A percentile compares a stretch with the other conserved stretches of the same genome.
These are phyloP conservation scores for Calendula officinalis DNA, from an alignment of 129 eudicot species.

Conservation along the genomic window DNA sequence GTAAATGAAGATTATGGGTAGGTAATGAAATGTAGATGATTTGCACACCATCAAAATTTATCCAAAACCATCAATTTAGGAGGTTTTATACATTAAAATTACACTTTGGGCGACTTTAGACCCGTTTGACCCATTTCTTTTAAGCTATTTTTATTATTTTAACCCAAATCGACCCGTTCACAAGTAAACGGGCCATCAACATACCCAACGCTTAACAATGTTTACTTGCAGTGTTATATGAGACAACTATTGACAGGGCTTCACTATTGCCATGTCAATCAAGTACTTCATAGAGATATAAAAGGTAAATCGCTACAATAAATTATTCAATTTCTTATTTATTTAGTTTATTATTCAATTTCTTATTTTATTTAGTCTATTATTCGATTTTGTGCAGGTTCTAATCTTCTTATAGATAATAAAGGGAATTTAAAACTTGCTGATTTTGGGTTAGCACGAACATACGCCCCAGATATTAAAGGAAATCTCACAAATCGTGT, in stretches of 20 bases:
- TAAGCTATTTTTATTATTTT: neutral
- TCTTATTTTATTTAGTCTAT: no score
- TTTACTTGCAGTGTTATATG: slow-evolving; percentile 82
- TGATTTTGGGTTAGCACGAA: slow-evolving; percentile 90
- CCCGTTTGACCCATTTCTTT: neutral
- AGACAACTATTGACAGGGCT: slow-evolving; percentile 92
- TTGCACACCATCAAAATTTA: no score
- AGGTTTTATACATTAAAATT: neutral
- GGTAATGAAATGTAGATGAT: neutral
- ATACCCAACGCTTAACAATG: slow-evolving; percentile 21
- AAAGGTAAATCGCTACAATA: slow-evolving; percentile 49
- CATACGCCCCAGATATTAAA: slow-evolving; percentile 65
- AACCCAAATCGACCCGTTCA: neutral
- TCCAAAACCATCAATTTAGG: neutral
- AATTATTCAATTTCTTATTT: neutral
- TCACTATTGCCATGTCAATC: slow-evolving; percentile 87
- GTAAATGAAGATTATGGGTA: neutral
- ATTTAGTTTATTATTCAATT: neutral
- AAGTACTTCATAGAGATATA: slow-evolving; percentile 93
- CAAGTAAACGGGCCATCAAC: slow-evolving; percentile 6
- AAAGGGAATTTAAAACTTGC: slow-evolving; percentile 95
- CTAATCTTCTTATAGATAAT: slow-evolving; percentile 91
- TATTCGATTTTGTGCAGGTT: slow-evolving; percentile 38
- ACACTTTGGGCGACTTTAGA: neutral
- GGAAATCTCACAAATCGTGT: slow-evolving; percentile 93